phyloP scores from a whole-genome alignment of 1,284 basidiomycete genomes.

The Taiwanofungus camphoratus region DNA sequence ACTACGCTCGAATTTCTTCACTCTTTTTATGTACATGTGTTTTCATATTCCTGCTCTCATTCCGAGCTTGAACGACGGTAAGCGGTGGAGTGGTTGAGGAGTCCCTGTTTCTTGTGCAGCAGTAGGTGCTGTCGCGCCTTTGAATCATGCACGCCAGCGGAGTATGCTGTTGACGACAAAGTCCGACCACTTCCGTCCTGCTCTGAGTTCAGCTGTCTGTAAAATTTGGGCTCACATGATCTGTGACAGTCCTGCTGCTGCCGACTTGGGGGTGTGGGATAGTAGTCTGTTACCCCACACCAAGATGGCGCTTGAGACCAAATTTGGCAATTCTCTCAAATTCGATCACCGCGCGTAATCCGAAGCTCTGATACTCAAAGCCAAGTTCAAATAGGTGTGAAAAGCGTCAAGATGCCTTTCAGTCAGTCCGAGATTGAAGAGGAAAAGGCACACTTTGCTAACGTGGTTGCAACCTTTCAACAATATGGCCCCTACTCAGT shows the following conservation, averaged over 20 bases:
- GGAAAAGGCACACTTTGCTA: constrained; percentile 60
- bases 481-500: constrained; percentile 65
- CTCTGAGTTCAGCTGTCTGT: not conserved
- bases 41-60: no score
- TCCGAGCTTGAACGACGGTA: no score
- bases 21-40: no score
- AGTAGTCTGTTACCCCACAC: no score
- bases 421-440: constrained; percentile 29
- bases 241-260: not conserved
- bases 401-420: constrained; percentile 21
- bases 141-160: constrained; percentile 2
- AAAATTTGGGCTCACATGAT: not conserved
- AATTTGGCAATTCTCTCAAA: not conserved
- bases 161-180: no score
- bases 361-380: not conserved
- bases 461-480: constrained; percentile 62
- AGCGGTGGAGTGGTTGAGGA: no score
- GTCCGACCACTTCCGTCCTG: not conserved
- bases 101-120: not conserved
- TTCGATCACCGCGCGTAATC: not conserved
- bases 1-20: no score
- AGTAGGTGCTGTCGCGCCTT: not conserved
- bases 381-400: constrained; percentile 1
- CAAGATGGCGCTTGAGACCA: not conserved
- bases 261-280: no score